Evolutionary conservation across 2,329 filamentous ascomycete species (phyloP), one percentile per base, ranked within the genome.

Genomic region (Metarhizium sp.): DNA sequence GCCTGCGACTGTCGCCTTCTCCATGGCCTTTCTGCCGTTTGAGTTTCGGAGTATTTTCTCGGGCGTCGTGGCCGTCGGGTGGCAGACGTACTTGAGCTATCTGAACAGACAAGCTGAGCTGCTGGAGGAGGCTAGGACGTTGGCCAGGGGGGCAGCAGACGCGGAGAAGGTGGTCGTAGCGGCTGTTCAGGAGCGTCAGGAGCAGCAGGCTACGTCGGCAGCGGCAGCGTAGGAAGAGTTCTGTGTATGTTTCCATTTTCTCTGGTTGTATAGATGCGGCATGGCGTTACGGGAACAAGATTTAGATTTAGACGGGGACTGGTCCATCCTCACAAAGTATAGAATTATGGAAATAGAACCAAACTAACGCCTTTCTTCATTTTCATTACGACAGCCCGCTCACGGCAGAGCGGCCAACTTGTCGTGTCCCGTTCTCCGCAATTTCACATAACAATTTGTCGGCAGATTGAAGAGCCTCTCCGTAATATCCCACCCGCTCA

Each of bases 31-130:
- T 64, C 75, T 96, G 4, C 82, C 85, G 30, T 76, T 90, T 50
- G 84, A 92, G 65, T 92, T 90, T 70, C 78, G 92, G 52, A 88
- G 84, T 62, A 79, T 95, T 16, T 94, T 96, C 62, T 83, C 87
- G 0, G 90, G 88, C 1, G 73, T 87, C 6, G 80, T 95, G 60
- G 89, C 90, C 1, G 86, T 96, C 52, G 88, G 88, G 0, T 96
- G 92, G 92, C 92, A 96, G 78, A 91, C 90, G 1, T 96, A 96
- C 75, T 66, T 96, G 62, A 89, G 85, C 62, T 88, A 84, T 69
- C 70, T 95, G 64, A 95, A 95, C 64, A 79, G 86, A 64, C 75
- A 76, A 59, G 89, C 88, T 2, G 89, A 90, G 68, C 67, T 58
- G 47, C 48, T 50, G 47, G 59, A 61, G 45, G 55, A 55, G 6